Base-by-base conservation (phyloP, 1,284 basidiomycete genomes). In the Cryptococcus hybrid region DNA sequence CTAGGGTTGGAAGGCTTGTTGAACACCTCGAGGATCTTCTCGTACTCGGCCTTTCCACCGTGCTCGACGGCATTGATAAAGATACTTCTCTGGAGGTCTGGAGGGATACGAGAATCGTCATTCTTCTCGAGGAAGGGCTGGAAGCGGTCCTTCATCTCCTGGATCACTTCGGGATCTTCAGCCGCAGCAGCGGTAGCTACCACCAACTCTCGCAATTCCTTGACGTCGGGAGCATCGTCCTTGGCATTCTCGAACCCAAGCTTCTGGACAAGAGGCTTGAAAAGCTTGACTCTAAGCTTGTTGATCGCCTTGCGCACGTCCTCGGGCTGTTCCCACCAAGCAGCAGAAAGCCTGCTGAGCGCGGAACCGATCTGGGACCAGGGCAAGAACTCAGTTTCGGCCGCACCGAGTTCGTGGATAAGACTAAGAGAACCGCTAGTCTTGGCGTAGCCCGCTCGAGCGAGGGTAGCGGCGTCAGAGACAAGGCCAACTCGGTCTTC, bases 401-500 rank as follows among this genome's bases (percentile, higher is more conserved):
- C 73, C 55, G 84, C 79, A 52, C 82, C 83, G 62, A 93, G 80
- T 47, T 82, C 81, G 57, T 88, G 82, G 59, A 90, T 81, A 51
- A 94, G 80, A 30, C 83, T 85, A 63, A 97, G 81, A 6, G 88
- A 86, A 61, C 86, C 87, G 65, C 89, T 90, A 39, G 91, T 83
- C 61, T 87, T 83, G 52, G 84, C 81, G 68, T 89, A 84, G 1
- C 91, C 90, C 36, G 91, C 89, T 70, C 88, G 86, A 39, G 90
- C 85, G 38, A 96, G 83, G 0, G 88, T 86, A 67, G 90, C 84
- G 1, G 88, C 83, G 69, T 95, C 92, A 61, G 87, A 85, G 37
- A 94, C 84, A 11, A 97, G 81, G 24, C 92, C 92, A 60, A 94
- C 85, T 48, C 91, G 85, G 76, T 99, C 95, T 62, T 89, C 86